Evolutionary conservation across 2,329 filamentous ascomycete genomes (phyloP).

Genomic region (Arthroderma uncinatum): DNA sequence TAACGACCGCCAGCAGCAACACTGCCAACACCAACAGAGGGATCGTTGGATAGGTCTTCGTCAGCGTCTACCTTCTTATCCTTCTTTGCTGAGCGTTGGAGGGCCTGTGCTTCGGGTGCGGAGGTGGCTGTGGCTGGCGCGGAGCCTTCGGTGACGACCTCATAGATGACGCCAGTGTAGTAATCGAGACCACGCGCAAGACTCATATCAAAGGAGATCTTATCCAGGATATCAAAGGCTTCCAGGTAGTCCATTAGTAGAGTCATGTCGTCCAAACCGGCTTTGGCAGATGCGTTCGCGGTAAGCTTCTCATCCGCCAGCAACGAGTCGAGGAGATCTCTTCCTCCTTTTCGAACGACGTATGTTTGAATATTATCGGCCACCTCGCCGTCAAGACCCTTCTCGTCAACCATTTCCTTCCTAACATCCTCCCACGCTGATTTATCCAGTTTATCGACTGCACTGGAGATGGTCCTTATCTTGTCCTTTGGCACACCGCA

Average conservation of each 20-base stretch:
- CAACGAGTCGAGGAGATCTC: slow-evolving; percentile 61
- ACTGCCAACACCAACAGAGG: slow-evolving; percentile 73
- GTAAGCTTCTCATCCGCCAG: slow-evolving; percentile 55
- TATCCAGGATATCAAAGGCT: slow-evolving; percentile 59
- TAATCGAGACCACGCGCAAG: slow-evolving; percentile 87
- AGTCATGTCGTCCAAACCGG: slow-evolving; percentile 69
- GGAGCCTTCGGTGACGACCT: slow-evolving; percentile 73
- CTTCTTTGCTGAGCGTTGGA: slow-evolving; percentile 40
- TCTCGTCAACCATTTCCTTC: slow-evolving; percentile 87
- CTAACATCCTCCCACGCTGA: slow-evolving; percentile 78
- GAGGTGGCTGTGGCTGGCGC: slow-evolving; percentile 42
- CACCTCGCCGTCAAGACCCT: slow-evolving; percentile 63
- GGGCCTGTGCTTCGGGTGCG: slow-evolving; percentile 28
- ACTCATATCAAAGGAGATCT: slow-evolving; percentile 79
- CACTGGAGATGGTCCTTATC: slow-evolving; percentile 78
- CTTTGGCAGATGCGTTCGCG: slow-evolving; percentile 63
- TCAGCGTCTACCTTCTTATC: slow-evolving; percentile 43
- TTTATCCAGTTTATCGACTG: slow-evolving; percentile 95
- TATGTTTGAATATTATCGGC: slow-evolving; percentile 82
- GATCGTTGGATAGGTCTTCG: slow-evolving; percentile 64
- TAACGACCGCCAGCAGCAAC: slow-evolving; percentile 85
- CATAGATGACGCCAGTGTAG: slow-evolving; percentile 83
- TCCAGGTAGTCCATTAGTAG: slow-evolving; percentile 73
- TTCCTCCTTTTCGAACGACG: slow-evolving; percentile 64
- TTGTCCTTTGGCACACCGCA: slow-evolving; percentile 80